Percentiles rank a stretch among this genome's conserved stretches.
Conservation (phyloP, 1,139 yeast genomes). For the Saccharomyces hybrid region DNA sequence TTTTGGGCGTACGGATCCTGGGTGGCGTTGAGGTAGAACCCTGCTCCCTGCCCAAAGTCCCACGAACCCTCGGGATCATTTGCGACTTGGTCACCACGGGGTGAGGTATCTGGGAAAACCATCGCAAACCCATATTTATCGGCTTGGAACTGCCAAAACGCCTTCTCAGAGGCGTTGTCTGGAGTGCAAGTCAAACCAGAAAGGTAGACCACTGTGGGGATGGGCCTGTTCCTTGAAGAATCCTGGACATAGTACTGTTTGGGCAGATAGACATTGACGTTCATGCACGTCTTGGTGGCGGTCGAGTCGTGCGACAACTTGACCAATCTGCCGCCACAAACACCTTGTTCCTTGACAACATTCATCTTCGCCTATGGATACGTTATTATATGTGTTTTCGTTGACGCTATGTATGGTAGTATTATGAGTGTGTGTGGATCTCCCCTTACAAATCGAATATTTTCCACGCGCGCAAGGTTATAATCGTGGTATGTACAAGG, state of each 20-base stretch:
- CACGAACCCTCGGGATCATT: conserved; percentile 84
- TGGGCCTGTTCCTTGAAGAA: conserved; percentile 19
- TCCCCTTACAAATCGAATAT: not conserved
- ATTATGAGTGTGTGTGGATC: not conserved
- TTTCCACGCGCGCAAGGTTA: not conserved
- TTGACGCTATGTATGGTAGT: not conserved
- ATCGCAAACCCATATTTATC: conserved; percentile 56
- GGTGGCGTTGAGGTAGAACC: conserved; percentile 84
- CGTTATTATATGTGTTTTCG: not conserved
- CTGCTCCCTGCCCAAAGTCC: conserved; percentile 95
- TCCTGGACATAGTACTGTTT: conserved; percentile 36
- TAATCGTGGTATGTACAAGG: not conserved
- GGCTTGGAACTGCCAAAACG: conserved; percentile 78
- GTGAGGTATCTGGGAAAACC: no score
- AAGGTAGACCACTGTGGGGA: conserved; percentile 73
- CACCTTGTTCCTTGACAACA: conserved; percentile 40
- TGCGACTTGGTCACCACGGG: conserved; percentile 65
- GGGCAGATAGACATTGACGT: conserved; percentile 77
- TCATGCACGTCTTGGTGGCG: conserved; percentile 66
- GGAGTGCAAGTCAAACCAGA: conserved; percentile 95
- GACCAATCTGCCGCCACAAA: conserved; percentile 68
- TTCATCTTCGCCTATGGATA: not conserved
- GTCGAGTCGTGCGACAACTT: conserved; percentile 70
- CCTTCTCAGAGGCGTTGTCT: conserved; percentile 87
- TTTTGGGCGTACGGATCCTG: conserved; percentile 60